These are phyloP conservation scores for Kickxella alabastrina DNA, from an alignment of 192 early-diverging fungal genomes.

Conservation along the genomic window DNA sequence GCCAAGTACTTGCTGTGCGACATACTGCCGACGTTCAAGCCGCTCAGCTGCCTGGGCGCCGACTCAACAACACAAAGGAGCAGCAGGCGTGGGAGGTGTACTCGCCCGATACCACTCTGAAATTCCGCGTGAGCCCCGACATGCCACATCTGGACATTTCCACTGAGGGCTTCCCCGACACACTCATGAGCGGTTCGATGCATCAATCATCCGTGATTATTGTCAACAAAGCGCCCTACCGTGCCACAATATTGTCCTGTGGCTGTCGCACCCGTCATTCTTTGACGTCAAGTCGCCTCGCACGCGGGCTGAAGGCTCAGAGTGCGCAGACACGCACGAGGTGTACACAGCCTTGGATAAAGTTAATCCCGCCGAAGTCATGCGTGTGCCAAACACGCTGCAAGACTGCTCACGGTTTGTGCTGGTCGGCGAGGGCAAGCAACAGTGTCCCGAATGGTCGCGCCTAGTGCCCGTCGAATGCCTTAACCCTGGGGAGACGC, in stretches of 20 bases:
- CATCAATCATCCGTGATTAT: slow-evolving; percentile 67
- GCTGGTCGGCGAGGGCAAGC: slow-evolving; percentile 10
- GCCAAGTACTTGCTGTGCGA: slow-evolving; percentile 76
- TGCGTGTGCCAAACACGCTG: slow-evolving; percentile 24
- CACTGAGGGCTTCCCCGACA: slow-evolving; percentile 73
- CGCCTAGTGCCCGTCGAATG: slow-evolving; percentile 20
- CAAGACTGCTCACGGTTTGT: slow-evolving; percentile 31
- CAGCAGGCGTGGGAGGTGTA: slow-evolving; percentile 59
- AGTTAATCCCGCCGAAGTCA: slow-evolving; percentile 6
- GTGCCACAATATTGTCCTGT: slow-evolving; percentile 65
- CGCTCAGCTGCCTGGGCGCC: slow-evolving; percentile 65
- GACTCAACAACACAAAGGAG: slow-evolving; percentile 73
- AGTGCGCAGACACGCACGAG: neutral
- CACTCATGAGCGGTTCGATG: slow-evolving; percentile 81
- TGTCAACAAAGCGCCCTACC: slow-evolving; percentile 75
- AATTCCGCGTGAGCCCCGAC: slow-evolving; percentile 68
- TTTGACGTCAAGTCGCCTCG: slow-evolving; percentile 52
- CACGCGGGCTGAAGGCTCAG: neutral
- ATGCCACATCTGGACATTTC: slow-evolving; percentile 81
- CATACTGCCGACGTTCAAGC: slow-evolving; percentile 65
- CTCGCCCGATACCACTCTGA: slow-evolving; percentile 67
- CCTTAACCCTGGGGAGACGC: slow-evolving; percentile 66
- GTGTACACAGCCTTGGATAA: slow-evolving; percentile 13
- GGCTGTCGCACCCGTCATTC: slow-evolving; percentile 85
- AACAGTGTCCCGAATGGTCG: neutral